Evolutionary conservation across 306 rosid species (phyloP).

Genomic region (Dryas octopetala): DNA sequence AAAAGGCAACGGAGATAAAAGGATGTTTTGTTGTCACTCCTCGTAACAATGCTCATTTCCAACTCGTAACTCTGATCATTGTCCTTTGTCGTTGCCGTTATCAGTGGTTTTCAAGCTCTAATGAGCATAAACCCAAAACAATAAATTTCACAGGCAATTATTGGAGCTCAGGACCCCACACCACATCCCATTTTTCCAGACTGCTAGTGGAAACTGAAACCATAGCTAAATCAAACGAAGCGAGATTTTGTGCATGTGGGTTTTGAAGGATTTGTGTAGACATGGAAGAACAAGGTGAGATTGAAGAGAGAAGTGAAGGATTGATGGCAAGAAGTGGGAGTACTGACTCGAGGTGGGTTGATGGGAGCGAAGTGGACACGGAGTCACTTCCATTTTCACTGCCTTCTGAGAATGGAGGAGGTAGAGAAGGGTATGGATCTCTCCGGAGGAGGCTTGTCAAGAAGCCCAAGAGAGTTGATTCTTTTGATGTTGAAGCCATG

Average conservation of each 20-base stretch:
- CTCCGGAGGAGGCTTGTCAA: conserved; percentile 74
- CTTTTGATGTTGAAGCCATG: conserved; percentile 92
- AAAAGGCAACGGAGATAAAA: too few relatives aligned
- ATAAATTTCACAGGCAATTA: neutral
- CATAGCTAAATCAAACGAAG: too few relatives aligned
- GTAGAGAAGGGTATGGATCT: conserved; percentile 58
- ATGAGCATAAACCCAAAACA: neutral
- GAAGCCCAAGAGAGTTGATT: conserved; percentile 81
- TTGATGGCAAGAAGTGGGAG: conserved; percentile 39
- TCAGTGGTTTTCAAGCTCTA: too few relatives aligned
- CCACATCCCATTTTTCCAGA: neutral
- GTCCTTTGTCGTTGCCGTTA: neutral
- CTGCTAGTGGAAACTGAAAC: too few relatives aligned
- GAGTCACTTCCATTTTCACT: conserved; percentile 51
- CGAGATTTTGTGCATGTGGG: conserved; percentile 22
- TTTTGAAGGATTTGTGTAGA: conserved; percentile 23
- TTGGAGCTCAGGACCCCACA: neutral
- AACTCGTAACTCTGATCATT: neutral
- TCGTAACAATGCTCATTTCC: neutral
- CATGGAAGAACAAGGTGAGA: conserved; percentile 55
- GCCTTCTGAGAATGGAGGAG: conserved; percentile 37
- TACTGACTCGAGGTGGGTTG: conserved; percentile 79
- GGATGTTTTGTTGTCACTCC: neutral
- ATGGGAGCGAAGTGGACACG: conserved; percentile 79
- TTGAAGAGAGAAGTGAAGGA: conserved; percentile 70